Percentiles rank a stretch among this genome's conserved stretches.
phyloP scores from a whole-genome alignment of 352 stramenopile genomes.

The Pythium insidiosum region DNA sequence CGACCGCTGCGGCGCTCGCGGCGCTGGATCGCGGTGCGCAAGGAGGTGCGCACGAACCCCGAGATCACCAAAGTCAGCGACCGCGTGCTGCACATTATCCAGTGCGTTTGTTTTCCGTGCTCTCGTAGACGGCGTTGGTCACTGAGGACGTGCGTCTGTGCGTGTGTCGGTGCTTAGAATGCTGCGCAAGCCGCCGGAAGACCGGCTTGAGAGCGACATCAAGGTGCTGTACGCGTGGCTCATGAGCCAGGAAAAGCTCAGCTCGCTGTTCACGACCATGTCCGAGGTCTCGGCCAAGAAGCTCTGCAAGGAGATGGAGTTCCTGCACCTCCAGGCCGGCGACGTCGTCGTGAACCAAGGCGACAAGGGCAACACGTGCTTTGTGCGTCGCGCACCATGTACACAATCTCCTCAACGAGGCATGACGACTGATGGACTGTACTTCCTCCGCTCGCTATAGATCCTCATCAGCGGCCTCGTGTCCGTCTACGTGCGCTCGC shows the following conservation, averaged over 20 bases:
- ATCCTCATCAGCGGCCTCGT: conserved; percentile 79
- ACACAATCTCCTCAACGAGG: not conserved
- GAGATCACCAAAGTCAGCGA: conserved; percentile 51
- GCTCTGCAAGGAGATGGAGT: conserved; percentile 83
- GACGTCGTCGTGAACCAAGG: conserved; percentile 77
- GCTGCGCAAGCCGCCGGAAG: conserved; percentile 49
- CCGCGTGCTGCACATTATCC: conserved; percentile 59
- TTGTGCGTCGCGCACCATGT: conserved; percentile 26
- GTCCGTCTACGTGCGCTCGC: conserved; percentile 55
- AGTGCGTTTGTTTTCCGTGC: conserved; percentile 17
- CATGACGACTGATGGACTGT: too few species aligned
- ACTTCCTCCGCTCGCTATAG: too few species aligned
- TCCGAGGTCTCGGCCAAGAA: conserved; percentile 80
- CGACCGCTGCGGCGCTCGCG: too few species aligned
- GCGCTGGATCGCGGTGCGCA: conserved; percentile 16
- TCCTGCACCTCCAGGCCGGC: conserved; percentile 54
- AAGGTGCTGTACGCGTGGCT: conserved; percentile 78
- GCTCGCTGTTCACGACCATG: conserved; percentile 81
- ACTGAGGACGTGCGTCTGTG: not conserved
- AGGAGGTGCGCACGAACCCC: conserved; percentile 28
- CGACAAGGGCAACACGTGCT: conserved; percentile 82
- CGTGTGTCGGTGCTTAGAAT: conserved; percentile 21
- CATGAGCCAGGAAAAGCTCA: conserved; percentile 85
- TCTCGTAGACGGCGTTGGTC: not conserved
- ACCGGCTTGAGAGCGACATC: conserved; percentile 64